Evolutionary conservation across 331 rosid genomes (phyloP).

Genomic region (Dryas integrifolia): DNA sequence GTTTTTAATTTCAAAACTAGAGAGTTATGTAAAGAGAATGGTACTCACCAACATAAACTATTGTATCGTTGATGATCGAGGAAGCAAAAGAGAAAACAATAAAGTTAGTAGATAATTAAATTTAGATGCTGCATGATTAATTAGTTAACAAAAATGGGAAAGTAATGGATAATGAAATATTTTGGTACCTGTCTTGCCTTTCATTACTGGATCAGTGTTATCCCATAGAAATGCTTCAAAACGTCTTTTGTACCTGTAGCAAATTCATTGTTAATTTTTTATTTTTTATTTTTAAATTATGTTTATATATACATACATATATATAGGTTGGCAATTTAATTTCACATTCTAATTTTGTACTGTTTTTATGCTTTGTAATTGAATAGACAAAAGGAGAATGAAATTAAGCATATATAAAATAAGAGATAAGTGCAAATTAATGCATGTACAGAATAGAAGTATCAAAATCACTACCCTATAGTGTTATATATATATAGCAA

Average conservation of each 20-base stretch:
- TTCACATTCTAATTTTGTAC: no score
- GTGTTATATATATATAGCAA: no score
- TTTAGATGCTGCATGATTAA: neutral
- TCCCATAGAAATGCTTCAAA: slow-evolving; percentile 34
- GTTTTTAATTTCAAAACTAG: neutral
- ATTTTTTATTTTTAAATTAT: neutral
- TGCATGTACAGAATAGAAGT: no score
- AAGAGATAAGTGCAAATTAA: no score
- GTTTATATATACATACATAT: neutral
- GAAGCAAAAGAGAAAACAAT: neutral
- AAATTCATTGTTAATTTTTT: neutral
- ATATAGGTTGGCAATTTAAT: no score
- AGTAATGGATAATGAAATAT: neutral
- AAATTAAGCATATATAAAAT: no score
- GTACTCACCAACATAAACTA: slow-evolving; percentile 22
- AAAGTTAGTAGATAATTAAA: neutral
- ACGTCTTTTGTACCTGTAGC: slow-evolving; percentile 18
- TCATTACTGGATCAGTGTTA: slow-evolving; percentile 16
- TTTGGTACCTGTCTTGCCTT: slow-evolving; percentile 30
- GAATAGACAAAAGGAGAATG: no score
- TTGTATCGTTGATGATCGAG: no score
- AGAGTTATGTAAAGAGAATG: neutral
- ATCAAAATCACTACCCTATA: no score
- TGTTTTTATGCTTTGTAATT: no score
- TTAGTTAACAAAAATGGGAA: neutral